A percentile compares a stretch with the other conserved stretches of the same genome.
These are phyloP conservation scores for Trichodelitschia bisporula DNA, from an alignment of 495 filamentous ascomycete species.

Conservation along the genomic window DNA sequence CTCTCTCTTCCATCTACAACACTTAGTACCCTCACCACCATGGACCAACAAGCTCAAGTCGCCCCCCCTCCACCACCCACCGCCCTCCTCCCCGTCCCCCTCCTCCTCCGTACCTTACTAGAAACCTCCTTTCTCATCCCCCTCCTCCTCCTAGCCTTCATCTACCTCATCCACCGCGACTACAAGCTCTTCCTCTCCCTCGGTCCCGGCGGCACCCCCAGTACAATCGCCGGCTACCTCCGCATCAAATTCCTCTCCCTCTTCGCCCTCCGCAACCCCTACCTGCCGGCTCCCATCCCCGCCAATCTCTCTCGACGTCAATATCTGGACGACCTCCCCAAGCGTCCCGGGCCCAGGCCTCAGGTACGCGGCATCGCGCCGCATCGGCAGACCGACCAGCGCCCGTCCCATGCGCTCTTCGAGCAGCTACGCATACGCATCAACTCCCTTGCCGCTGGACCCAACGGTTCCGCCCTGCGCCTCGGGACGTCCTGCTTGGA, in stretches of 20 bases:
- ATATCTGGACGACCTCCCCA: constrained; percentile 23
- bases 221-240: constrained; percentile 46
- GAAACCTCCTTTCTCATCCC: constrained; percentile 2
- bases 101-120: too few relatives aligned
- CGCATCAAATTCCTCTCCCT: constrained; percentile 32
- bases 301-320: constrained; percentile 13
- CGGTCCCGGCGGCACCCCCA: constrained; percentile 40
- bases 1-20: too few relatives aligned
- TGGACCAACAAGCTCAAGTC: too few relatives aligned
- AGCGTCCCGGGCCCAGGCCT: constrained; percentile 35
- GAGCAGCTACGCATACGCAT: constrained; percentile 22
- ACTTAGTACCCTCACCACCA: too few relatives aligned
- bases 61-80: too few relatives aligned
- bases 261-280: constrained; percentile 25
- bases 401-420: constrained; percentile 24
- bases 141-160: background rate
- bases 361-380: constrained; percentile 47
- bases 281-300: constrained; percentile 12
- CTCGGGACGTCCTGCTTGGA: constrained; percentile 52
- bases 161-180: constrained; percentile 1
- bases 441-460: constrained; percentile 20
- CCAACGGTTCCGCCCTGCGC: constrained; percentile 23
- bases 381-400: constrained; percentile 48
- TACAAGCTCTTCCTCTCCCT: constrained; percentile 1
- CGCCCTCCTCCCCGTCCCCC: too few relatives aligned